A percentile compares a stretch with the other conserved stretches of the same genome.
phyloP scores from a whole-genome alignment of 2,329 filamentous ascomycete species.

The Pseudocercospora macadamiae region DNA sequence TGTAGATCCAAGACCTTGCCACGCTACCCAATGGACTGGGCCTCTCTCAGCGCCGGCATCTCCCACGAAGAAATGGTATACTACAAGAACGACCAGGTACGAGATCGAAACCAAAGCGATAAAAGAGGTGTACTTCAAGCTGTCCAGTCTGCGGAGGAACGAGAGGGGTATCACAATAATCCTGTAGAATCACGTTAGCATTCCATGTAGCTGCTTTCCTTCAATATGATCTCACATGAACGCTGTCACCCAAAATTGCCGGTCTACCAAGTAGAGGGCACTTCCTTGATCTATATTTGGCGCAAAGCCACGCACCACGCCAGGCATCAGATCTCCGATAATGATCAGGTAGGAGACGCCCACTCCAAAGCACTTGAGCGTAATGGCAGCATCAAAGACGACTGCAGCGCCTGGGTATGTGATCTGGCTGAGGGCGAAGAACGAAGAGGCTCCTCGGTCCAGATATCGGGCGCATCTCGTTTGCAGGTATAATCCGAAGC shows the following conservation, averaged over 20 bases:
- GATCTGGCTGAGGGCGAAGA: slow-evolving; percentile 95
- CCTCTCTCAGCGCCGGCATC: slow-evolving; percentile 76
- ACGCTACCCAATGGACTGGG: slow-evolving; percentile 73
- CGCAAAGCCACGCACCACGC: slow-evolving; percentile 81
- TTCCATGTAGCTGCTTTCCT: background rate
- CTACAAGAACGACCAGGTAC: slow-evolving; percentile 88
- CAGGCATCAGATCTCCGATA: slow-evolving; percentile 97
- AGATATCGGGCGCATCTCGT: slow-evolving; percentile 90
- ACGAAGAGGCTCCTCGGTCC: slow-evolving; percentile 83
- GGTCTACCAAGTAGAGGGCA: slow-evolving; percentile 76
- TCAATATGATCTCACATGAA: slow-evolving; percentile 71
- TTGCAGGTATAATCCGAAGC: slow-evolving; percentile 93
- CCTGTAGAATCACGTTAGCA: slow-evolving; percentile 49
- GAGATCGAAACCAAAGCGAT: slow-evolving; percentile 90
- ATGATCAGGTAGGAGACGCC: slow-evolving; percentile 98
- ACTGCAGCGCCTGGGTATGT: slow-evolving; percentile 96
- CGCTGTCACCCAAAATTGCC: slow-evolving; percentile 95
- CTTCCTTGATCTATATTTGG: slow-evolving; percentile 53
- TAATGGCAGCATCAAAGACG: slow-evolving; percentile 92
- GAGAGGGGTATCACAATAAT: slow-evolving; percentile 91
- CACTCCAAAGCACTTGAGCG: slow-evolving; percentile 97
- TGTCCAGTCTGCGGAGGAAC: slow-evolving; percentile 88
- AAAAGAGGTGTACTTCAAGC: slow-evolving; percentile 94
- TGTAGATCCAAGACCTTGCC: slow-evolving; percentile 76
- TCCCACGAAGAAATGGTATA: slow-evolving; percentile 82